A percentile compares a stretch with the other conserved stretches of the same genome.
phyloP scores from a whole-genome alignment of 345 rosid species.

The Clarkia xantiana region DNA sequence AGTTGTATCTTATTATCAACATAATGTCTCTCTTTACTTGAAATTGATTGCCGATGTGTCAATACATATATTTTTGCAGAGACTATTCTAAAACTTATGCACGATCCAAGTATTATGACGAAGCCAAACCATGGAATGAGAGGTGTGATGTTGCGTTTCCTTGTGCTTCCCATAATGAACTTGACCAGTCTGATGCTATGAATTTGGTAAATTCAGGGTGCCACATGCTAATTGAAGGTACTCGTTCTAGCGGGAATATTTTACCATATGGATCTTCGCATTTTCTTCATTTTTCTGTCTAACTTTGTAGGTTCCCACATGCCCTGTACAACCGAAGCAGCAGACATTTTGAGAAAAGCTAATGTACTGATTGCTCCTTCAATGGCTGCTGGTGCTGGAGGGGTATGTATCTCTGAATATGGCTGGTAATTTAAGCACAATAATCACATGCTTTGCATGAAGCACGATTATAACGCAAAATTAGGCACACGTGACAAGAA shows the following conservation, averaged over 20 bases:
- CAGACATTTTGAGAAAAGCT: slow-evolving; percentile 74
- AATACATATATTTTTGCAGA: slow-evolving; percentile 25
- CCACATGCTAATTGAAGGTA: slow-evolving; percentile 87
- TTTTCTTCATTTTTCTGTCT: neutral
- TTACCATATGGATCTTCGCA: slow-evolving; percentile 4
- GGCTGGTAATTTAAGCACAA: neutral
- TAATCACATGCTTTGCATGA: no score
- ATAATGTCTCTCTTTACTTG: neutral
- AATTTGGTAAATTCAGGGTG: slow-evolving; percentile 88
- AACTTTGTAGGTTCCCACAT: slow-evolving; percentile 62
- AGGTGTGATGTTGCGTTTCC: slow-evolving; percentile 93
- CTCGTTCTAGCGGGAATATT: slow-evolving; percentile 8
- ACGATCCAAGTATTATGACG: slow-evolving; percentile 87
- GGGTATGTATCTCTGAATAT: slow-evolving; percentile 41
- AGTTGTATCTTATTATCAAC: neutral
- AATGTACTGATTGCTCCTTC: slow-evolving; percentile 90
- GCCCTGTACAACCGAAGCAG: slow-evolving; percentile 96
- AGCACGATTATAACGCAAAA: no score
- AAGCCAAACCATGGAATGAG: slow-evolving; percentile 93
- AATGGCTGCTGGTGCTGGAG: slow-evolving; percentile 98
- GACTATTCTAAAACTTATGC: slow-evolving; percentile 99
- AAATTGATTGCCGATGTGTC: slow-evolving; percentile 1
- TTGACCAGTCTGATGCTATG: slow-evolving; percentile 88
- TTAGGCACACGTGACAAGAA: no score
- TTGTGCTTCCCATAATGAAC: slow-evolving; percentile 91